Percentiles rank a stretch among this genome's conserved stretches.
These are phyloP conservation scores for Linderina pennispora DNA, from an alignment of 192 early-diverging fungal species.

Conservation along the genomic window DNA sequence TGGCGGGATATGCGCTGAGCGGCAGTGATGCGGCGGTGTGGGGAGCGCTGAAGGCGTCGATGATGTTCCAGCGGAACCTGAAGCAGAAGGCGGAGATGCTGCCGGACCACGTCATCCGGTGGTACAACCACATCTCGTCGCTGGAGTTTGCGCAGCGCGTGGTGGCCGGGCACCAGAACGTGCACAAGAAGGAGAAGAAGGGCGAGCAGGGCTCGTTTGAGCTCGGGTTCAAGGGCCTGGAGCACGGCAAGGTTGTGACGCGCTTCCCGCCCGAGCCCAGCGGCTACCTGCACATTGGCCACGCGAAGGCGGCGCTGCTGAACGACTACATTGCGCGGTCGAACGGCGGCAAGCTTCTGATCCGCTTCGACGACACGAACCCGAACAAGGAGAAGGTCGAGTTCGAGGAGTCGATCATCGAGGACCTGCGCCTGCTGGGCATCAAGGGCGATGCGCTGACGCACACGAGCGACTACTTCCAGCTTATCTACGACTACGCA, in stretches of 20 bases:
- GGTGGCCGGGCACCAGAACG: slow-evolving; percentile 2
- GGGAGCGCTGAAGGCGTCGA: slow-evolving; percentile 78
- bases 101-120: slow-evolving; percentile 69
- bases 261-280: slow-evolving; percentile 98
- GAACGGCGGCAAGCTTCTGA: slow-evolving; percentile 88
- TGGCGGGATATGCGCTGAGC: slow-evolving; percentile 70
- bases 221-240: slow-evolving; percentile 74
- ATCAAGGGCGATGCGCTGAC: slow-evolving; percentile 69
- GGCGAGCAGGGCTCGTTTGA: slow-evolving; percentile 92
- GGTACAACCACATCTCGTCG: slow-evolving; percentile 68
- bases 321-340: slow-evolving; percentile 93
- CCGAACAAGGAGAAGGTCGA: slow-evolving; percentile 95
- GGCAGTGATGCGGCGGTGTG: slow-evolving; percentile 82
- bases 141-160: slow-evolving; percentile 52
- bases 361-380: slow-evolving; percentile 99
- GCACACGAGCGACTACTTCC: slow-evolving; percentile 95
- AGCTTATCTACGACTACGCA: slow-evolving; percentile 77
- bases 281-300: slow-evolving; percentile 99
- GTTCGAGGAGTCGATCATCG: slow-evolving; percentile 92
- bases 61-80: slow-evolving; percentile 70
- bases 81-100: slow-evolving; percentile 59
- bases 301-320: slow-evolving; percentile 96
- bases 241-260: slow-evolving; percentile 87
- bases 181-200: slow-evolving; percentile 20
- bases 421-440: slow-evolving; percentile 87